phyloP scores from a whole-genome alignment of 192 early-diverging fungal genomes.

The Coemansia sp. region DNA sequence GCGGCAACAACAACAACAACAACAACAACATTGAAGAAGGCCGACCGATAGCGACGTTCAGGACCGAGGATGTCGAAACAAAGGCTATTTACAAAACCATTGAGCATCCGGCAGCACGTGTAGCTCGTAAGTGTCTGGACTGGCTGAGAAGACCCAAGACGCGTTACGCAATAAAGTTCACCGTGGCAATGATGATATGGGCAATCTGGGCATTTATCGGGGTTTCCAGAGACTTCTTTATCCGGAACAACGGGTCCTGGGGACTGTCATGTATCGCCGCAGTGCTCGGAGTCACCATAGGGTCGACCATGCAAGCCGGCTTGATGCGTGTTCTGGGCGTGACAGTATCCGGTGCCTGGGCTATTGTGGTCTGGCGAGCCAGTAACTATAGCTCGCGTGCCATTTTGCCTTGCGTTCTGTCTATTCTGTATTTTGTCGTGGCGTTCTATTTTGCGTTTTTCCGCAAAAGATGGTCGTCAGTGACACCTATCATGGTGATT shows the following conservation, averaged over 20 bases:
- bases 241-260: constrained; percentile 26
- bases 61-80: constrained; percentile 1
- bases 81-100: constrained; percentile 15
- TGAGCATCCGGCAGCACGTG: constrained; percentile 18
- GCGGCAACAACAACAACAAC: not conserved
- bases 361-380: constrained; percentile 38
- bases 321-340: constrained; percentile 24
- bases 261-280: constrained; percentile 34
- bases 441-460: constrained; percentile 33
- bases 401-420: constrained; percentile 27
- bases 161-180: constrained; percentile 47
- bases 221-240: constrained; percentile 23
- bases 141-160: constrained; percentile 34
- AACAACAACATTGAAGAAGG: not conserved
- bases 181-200: constrained; percentile 43
- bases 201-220: constrained; percentile 41
- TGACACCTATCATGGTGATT: constrained; percentile 35
- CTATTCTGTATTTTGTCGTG: constrained; percentile 30
- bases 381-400: constrained; percentile 15
- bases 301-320: constrained; percentile 35
- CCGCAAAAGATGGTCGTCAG: constrained; percentile 16
- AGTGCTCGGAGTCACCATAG: constrained; percentile 40
- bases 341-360: constrained; percentile 33
- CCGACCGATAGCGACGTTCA: not conserved
- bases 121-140: constrained; percentile 13